Evolutionary conservation across 2,329 filamentous ascomycete genomes (phyloP).

Genomic region (Pseudogymnoascus sp.): DNA sequence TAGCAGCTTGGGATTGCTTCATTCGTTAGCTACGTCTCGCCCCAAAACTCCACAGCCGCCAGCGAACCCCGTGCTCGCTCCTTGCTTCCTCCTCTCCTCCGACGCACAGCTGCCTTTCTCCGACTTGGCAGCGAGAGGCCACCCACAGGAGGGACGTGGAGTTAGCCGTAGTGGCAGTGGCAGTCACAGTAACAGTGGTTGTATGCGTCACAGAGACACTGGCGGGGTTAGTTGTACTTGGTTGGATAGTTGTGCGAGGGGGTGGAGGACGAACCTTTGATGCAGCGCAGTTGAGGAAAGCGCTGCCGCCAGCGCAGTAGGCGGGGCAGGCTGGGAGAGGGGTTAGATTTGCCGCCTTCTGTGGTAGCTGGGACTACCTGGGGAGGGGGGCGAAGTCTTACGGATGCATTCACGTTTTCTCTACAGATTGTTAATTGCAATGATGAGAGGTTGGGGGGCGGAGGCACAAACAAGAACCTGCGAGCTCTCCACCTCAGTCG

Average conservation of each 20-base stretch:
- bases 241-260: neutral
- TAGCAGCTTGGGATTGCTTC: neutral
- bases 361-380: neutral
- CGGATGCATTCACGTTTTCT: neutral
- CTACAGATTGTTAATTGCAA: neutral
- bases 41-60: neutral
- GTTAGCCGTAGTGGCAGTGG: neutral
- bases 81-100: neutral
- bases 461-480: neutral
- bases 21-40: neutral
- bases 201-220: neutral
- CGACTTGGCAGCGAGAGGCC: neutral
- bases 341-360: neutral
- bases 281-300: neutral
- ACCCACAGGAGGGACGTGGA: neutral
- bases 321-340: neutral
- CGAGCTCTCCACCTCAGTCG: neutral
- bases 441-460: neutral
- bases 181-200: neutral
- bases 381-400: neutral
- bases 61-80: neutral
- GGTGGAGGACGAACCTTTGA: neutral
- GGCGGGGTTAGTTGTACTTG: neutral
- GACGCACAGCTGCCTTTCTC: neutral
- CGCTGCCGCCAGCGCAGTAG: neutral